These are phyloP conservation scores for Mycena galericulata DNA, from an alignment of 768 basidiomycete species.

Conservation along the genomic window DNA sequence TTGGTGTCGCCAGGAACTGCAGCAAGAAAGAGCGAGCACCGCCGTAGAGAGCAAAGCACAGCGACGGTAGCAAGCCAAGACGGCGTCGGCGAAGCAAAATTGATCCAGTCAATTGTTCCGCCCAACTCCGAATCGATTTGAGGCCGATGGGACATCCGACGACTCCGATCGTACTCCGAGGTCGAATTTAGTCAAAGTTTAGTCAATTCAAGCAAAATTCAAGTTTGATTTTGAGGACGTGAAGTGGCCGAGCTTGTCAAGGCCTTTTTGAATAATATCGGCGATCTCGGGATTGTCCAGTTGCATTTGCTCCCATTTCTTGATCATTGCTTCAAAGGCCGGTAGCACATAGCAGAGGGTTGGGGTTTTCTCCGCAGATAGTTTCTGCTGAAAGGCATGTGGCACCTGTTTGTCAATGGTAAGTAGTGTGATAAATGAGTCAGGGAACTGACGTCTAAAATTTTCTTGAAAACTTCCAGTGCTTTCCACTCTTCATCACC, in stretches of 20 bases:
- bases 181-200: too few species aligned
- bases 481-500: slow-evolving; percentile 40
- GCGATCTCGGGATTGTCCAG: slow-evolving; percentile 15
- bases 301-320: slow-evolving; percentile 37
- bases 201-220: too few species aligned
- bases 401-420: slow-evolving; percentile 45
- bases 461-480: slow-evolving; percentile 35
- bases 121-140: too few species aligned
- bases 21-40: too few species aligned
- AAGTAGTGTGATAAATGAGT: background rate
- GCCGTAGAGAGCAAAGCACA: too few species aligned
- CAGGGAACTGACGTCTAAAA: slow-evolving; percentile 38
- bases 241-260: slow-evolving; percentile 46
- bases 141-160: too few species aligned
- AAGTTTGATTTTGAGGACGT: too few species aligned
- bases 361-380: slow-evolving; percentile 46
- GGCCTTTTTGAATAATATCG: slow-evolving; percentile 24
- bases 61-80: too few species aligned
- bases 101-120: too few species aligned
- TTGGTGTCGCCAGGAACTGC: too few species aligned
- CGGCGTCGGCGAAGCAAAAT: too few species aligned
- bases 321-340: slow-evolving; percentile 41
- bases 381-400: slow-evolving; percentile 46
- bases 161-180: too few species aligned
- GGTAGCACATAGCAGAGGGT: slow-evolving; percentile 44